Evolutionary conservation across 2,329 filamentous ascomycete species (phyloP).

Genomic region (Graphilbum ipis-grandicollis): DNA sequence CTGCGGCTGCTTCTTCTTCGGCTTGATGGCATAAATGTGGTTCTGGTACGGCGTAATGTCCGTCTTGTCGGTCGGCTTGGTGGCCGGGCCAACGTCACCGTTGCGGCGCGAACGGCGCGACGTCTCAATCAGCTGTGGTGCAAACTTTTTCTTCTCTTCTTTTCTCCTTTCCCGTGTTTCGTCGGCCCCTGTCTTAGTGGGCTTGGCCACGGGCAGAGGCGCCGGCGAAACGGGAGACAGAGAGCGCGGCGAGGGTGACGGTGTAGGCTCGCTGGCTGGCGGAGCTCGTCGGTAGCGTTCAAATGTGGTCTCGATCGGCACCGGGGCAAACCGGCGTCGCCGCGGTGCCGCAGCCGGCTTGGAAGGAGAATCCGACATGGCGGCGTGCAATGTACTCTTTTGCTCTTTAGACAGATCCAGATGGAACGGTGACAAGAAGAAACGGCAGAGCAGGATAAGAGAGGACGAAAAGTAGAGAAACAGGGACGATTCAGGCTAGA

Average conservation of each 20-base stretch:
- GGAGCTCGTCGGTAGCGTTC: constrained; percentile 34
- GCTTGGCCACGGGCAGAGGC: not conserved
- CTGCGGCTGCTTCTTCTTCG: constrained; percentile 23
- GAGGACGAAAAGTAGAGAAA: too few species aligned
- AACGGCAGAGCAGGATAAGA: too few species aligned
- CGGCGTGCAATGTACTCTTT: too few species aligned
- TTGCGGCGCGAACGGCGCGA: constrained; percentile 52
- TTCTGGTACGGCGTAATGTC: constrained; percentile 50
- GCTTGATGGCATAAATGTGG: constrained; percentile 37
- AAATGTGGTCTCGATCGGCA: constrained; percentile 56
- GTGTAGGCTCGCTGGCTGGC: constrained; percentile 29
- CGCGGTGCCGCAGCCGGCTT: constrained; percentile 2
- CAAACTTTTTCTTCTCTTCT: constrained; percentile 36
- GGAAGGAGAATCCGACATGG: constrained; percentile 1
- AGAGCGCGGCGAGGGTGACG: constrained; percentile 38
- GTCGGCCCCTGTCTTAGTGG: constrained; percentile 2
- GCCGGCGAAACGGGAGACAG: constrained; percentile 22
- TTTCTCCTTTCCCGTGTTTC: constrained; percentile 8
- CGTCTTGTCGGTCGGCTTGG: constrained; percentile 50
- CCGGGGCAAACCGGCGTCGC: constrained; percentile 47
- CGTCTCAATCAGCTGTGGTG: constrained; percentile 68
- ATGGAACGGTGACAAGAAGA: too few species aligned
- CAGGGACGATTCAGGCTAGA: too few species aligned
- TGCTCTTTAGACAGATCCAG: too few species aligned
- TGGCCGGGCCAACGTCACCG: constrained; percentile 45